phyloP scores from a whole-genome alignment of 1,284 basidiomycete species.

The Golubevia sp. region DNA sequence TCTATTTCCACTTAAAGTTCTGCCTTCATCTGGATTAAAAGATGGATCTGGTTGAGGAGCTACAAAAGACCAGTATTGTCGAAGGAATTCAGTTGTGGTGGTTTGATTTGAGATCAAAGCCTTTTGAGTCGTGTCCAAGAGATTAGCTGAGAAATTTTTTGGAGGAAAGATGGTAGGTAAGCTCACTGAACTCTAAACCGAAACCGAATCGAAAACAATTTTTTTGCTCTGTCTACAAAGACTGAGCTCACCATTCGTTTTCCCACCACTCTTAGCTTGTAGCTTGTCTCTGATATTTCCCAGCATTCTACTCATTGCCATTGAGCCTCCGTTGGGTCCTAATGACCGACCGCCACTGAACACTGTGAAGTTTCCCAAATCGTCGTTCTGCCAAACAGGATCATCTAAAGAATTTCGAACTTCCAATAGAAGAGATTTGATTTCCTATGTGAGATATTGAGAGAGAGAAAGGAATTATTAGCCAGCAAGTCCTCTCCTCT shows the following conservation, averaged over 20 bases:
- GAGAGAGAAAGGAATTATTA: not conserved
- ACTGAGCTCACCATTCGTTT: not conserved
- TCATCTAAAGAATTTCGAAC: not conserved
- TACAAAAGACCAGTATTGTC: slow-evolving; percentile 55
- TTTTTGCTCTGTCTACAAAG: no score
- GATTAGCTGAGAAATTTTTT: slow-evolving; percentile 3
- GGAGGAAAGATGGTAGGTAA: not conserved
- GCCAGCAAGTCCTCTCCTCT: no score
- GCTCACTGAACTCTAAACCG: not conserved
- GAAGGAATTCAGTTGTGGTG: slow-evolving; percentile 50
- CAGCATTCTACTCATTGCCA: not conserved
- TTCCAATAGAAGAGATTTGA: not conserved
- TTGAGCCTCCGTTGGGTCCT: not conserved
- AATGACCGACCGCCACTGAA: not conserved
- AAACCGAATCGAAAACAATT: not conserved
- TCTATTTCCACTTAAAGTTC: not conserved
- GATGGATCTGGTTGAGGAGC: slow-evolving; percentile 20
- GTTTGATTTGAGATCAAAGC: slow-evolving; percentile 33
- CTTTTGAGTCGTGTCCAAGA: slow-evolving; percentile 31
- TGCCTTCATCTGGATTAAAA: not conserved
- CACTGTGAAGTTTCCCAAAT: not conserved
- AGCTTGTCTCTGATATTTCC: not conserved
- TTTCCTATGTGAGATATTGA: not conserved
- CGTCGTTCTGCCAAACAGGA: not conserved
- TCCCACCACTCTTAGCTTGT: not conserved